These are phyloP conservation scores for Linderina pennispora DNA, from an alignment of 192 early-diverging fungal species.

Conservation along the genomic window DNA sequence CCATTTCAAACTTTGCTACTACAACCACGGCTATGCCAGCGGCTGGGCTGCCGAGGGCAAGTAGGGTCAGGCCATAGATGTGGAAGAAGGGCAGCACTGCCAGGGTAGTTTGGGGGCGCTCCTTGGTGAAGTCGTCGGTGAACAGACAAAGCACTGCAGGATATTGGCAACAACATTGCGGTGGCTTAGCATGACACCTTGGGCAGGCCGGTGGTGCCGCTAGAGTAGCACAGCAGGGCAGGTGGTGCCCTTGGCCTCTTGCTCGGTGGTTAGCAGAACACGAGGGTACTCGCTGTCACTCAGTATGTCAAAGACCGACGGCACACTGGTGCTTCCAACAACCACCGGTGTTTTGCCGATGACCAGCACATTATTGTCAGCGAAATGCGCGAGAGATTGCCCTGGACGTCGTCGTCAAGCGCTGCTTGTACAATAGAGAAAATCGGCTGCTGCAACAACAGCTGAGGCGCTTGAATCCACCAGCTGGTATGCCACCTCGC, in stretches of 20 bases:
- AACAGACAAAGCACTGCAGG: slow-evolving; percentile 6
- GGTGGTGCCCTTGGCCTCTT: neutral
- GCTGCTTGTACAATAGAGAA: neutral
- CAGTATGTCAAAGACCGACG: neutral
- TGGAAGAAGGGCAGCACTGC: slow-evolving; percentile 53
- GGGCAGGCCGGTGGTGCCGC: slow-evolving; percentile 51
- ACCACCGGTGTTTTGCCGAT: neutral
- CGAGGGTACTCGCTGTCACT: neutral
- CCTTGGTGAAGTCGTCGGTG: neutral
- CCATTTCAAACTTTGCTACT: slow-evolving; percentile 60
- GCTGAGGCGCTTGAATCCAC: slow-evolving; percentile 48
- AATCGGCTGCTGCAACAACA: neutral
- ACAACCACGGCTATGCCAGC: slow-evolving; percentile 33
- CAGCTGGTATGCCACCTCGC: slow-evolving; percentile 58
- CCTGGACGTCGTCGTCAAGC: neutral
- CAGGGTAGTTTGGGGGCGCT: neutral
- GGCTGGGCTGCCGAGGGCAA: neutral
- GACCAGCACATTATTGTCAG: too few relatives aligned
- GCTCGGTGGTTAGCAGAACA: slow-evolving; percentile 32
- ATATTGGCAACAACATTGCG: slow-evolving; percentile 54
- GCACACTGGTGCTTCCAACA: neutral
- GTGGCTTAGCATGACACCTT: slow-evolving; percentile 53
- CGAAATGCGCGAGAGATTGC: neutral
- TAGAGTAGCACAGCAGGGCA: slow-evolving; percentile 27
- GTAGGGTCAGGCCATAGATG: slow-evolving; percentile 4